A percentile compares a stretch with the other conserved stretches of the same genome.
phyloP scores from a whole-genome alignment of 2,329 filamentous ascomycete genomes.

The Truncatella angustata region DNA sequence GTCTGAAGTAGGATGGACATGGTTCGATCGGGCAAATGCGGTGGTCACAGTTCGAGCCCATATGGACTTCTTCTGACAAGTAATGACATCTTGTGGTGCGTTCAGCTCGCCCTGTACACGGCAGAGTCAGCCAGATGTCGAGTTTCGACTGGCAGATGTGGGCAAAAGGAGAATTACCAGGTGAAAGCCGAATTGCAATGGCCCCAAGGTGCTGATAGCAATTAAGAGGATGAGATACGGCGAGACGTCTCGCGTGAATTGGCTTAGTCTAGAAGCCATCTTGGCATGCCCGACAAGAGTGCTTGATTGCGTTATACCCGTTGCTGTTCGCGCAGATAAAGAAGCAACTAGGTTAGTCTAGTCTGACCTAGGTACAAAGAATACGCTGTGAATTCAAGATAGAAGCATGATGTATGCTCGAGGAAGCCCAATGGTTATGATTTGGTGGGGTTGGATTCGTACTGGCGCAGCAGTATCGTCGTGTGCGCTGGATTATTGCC shows the following conservation, averaged over 20 bases:
- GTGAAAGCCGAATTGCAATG: slow-evolving; percentile 93
- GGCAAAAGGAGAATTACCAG: slow-evolving; percentile 52
- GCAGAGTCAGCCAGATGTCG: too few species aligned
- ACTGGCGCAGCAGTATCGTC: not conserved
- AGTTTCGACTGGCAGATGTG: not conserved
- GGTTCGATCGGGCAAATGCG: slow-evolving; percentile 23
- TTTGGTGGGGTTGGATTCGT: not conserved
- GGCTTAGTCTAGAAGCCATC: slow-evolving; percentile 21
- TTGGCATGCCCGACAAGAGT: not conserved
- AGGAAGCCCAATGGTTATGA: not conserved
- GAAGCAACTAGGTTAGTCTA: not conserved
- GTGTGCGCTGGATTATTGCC: too few species aligned
- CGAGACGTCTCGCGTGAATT: slow-evolving; percentile 54
- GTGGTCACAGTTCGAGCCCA: slow-evolving; percentile 27
- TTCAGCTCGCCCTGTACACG: slow-evolving; percentile 84
- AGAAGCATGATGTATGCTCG: not conserved
- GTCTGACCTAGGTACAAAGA: not conserved
- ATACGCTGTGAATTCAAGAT: too few species aligned
- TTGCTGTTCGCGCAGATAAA: not conserved
- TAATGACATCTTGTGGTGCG: slow-evolving; percentile 89
- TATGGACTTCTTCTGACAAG: slow-evolving; percentile 67
- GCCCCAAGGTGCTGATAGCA: slow-evolving; percentile 75
- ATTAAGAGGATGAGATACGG: slow-evolving; percentile 77
- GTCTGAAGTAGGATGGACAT: slow-evolving; percentile 22
- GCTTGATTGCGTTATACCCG: not conserved